Percentiles rank a stretch among this genome's conserved stretches.
phyloP scores from a whole-genome alignment of 257 asterid genomes.

The Jacaranda copaia region DNA sequence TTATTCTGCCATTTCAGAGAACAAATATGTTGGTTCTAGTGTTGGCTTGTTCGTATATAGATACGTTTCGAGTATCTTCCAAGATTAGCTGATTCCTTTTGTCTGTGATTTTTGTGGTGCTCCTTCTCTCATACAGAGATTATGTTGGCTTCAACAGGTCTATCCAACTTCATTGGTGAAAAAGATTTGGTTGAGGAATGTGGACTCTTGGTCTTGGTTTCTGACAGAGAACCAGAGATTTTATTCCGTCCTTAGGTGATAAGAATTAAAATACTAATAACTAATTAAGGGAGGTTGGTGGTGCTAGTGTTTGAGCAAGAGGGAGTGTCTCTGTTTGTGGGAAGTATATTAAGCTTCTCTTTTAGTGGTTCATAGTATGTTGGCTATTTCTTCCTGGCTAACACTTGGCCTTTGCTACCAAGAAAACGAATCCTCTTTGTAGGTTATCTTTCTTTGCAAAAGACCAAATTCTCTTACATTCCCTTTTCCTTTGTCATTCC shows the following conservation, averaged over 20 bases:
- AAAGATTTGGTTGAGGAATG: conserved; percentile 41
- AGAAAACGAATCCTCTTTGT: background rate
- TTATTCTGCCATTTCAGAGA: conserved; percentile 41
- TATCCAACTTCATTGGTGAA: conserved; percentile 50
- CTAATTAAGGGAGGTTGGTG: conserved; percentile 29
- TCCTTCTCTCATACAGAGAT: conserved; percentile 48
- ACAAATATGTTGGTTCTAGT: conserved; percentile 54
- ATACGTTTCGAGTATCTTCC: conserved; percentile 39
- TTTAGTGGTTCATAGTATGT: conserved; percentile 25
- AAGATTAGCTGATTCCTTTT: conserved; percentile 48
- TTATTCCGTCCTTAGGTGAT: conserved; percentile 36
- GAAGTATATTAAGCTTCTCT: conserved; percentile 41
- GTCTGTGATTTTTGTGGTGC: conserved; percentile 54
- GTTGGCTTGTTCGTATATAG: conserved; percentile 48
- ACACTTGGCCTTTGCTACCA: conserved; percentile 8
- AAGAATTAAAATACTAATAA: background rate
- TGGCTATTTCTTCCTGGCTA: background rate
- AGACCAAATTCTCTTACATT: conserved; percentile 19
- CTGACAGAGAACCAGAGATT: conserved; percentile 31
- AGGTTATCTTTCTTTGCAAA: background rate
- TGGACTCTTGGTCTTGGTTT: conserved; percentile 52
- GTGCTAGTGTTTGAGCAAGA: conserved; percentile 48
- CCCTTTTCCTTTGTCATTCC: background rate
- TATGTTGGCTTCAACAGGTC: conserved; percentile 65
- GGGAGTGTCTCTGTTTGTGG: conserved; percentile 41